Percentiles rank a stretch among this genome's conserved stretches.
phyloP scores from a whole-genome alignment of 2,329 filamentous ascomycete genomes.

The Tricladium varicosporioides region DNA sequence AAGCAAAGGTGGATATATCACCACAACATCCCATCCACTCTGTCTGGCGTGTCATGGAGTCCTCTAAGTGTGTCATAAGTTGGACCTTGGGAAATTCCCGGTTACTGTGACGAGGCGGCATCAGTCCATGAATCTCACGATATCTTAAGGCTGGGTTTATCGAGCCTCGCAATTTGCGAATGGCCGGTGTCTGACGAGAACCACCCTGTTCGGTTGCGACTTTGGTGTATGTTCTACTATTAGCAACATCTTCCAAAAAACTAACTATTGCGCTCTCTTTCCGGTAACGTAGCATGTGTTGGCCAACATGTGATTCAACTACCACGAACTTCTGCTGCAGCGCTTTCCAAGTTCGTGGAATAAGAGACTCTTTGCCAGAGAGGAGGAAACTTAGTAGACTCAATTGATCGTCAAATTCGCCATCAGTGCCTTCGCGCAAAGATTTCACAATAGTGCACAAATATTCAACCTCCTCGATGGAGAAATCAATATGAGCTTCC shows the following conservation, averaged over 20 bases:
- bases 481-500: constrained; percentile 21
- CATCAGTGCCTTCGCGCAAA: not conserved
- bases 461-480: constrained; percentile 13
- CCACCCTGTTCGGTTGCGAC: not conserved
- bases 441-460: constrained; percentile 2
- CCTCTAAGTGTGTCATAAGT: constrained; percentile 40
- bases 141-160: constrained; percentile 21
- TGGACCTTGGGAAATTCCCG: constrained; percentile 21
- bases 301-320: constrained; percentile 37
- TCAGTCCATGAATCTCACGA: constrained; percentile 27
- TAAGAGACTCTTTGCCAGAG: constrained; percentile 1
- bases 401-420: not conserved
- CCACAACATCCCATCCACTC: constrained; percentile 62
- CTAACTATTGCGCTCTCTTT: constrained; percentile 28
- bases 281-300: constrained; percentile 57
- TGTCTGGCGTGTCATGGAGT: constrained; percentile 47
- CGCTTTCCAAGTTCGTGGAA: not conserved
- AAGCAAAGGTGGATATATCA: constrained; percentile 57
- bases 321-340: constrained; percentile 4
- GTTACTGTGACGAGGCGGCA: constrained; percentile 16
- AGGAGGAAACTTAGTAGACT: constrained; percentile 2
- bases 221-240: not conserved
- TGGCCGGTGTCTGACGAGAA: too few species aligned
- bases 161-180: not conserved
- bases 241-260: constrained; percentile 21